Evolutionary conservation across 306 rosid genomes (phyloP).

Genomic region (Glycine latifolia): DNA sequence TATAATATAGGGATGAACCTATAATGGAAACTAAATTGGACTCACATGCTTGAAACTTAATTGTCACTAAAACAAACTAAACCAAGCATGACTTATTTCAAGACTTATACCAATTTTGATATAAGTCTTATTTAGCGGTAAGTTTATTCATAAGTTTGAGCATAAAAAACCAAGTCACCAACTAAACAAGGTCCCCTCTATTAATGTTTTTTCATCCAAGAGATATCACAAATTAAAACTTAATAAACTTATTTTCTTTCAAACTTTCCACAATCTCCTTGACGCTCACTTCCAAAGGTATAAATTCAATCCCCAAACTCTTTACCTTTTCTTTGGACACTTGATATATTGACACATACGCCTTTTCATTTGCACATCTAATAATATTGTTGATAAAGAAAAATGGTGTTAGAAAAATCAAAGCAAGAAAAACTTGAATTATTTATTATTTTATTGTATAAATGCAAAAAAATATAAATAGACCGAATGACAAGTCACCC

Average conservation of each 20-base stretch:
- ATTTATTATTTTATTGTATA: neutral
- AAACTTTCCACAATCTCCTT: slow-evolving; percentile 79
- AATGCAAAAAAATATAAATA: neutral
- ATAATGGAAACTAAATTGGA: neutral
- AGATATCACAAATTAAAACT: slow-evolving; percentile 46
- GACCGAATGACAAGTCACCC: slow-evolving; percentile 4
- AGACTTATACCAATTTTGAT: neutral
- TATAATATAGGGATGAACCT: too few relatives aligned
- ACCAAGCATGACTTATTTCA: neutral
- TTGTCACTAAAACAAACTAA: neutral
- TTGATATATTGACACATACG: slow-evolving; percentile 57
- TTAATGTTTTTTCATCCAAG: neutral
- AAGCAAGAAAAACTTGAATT: slow-evolving; percentile 2
- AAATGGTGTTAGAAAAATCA: neutral
- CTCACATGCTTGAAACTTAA: neutral
- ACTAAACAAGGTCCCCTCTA: neutral
- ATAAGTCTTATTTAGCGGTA: neutral
- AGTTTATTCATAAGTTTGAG: slow-evolving; percentile 17
- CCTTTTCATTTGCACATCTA: slow-evolving; percentile 75
- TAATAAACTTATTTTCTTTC: slow-evolving; percentile 65
- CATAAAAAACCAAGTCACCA: slow-evolving; percentile 2
- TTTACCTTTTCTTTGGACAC: slow-evolving; percentile 73
- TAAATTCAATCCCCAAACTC: slow-evolving; percentile 72
- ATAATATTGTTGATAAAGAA: slow-evolving; percentile 12
- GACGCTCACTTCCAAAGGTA: slow-evolving; percentile 67